Base-by-base conservation (phyloP, 2,329 filamentous ascomycete genomes). In the Simplicillium sp. region DNA sequence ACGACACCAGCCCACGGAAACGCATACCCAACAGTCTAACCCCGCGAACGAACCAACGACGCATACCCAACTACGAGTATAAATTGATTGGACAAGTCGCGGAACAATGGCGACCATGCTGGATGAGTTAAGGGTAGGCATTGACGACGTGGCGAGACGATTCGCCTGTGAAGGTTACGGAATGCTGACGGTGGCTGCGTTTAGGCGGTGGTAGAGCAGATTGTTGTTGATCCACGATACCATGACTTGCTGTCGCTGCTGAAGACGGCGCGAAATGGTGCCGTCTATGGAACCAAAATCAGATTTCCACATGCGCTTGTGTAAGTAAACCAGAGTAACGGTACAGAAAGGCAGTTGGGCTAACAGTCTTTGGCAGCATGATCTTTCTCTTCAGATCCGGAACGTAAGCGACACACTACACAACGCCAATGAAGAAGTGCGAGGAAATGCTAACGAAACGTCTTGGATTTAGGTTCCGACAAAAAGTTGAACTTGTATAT, bases 291-390 rank as follows among this genome's bases (percentile, higher is more conserved):
- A 46, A 80, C 86, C 54, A 97, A 97, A 77, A 87, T 98, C 63
- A 89, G 92, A 48, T 97, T 98, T 68, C 92, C 92, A 49, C 92
- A 98, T 68, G 92, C 92, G 46, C 75, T 98, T 51, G 92, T 98
- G 70, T 74, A 64, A 47, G 68, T 48, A 25, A 9, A 25, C 20
- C 20, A 25, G 20, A 25, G 20, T 25, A 9, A 9, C 20, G 5
- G 20, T 25, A 25, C 9, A n/a, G n/a, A n/a, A n/a, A n/a, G n/a
- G 13, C 4, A 32, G 11, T 13, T 3, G 29, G 44, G 33, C 29
- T 37, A 38, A 15, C 37, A 32, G 20, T 13, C 25, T 15, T 15
- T 33, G 37, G 17, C 52, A 88, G 84, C 39, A 98, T 98, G 90
- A 87, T 96, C 50, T 84, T 97, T 53, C 78, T 98, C 51, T 98